phyloP scores from a whole-genome alignment of 2,329 filamentous ascomycete species.

The Xylaria sp. region DNA sequence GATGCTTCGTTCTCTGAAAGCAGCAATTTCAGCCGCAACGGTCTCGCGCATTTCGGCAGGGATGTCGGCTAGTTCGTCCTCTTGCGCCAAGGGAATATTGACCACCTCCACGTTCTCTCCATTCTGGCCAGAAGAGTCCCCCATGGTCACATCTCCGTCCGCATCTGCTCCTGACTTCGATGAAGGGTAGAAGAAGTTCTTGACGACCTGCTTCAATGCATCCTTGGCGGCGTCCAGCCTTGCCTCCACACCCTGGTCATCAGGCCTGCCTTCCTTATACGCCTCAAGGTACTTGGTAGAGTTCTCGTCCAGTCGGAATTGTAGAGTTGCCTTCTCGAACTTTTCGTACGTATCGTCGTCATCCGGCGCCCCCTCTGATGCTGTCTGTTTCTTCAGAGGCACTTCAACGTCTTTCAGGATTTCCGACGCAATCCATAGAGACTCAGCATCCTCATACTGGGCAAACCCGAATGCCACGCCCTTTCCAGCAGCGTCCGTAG shows the following conservation, averaged over 20 bases:
- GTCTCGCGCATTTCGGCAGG: conserved; percentile 95
- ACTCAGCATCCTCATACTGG: conserved; percentile 90
- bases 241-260: conserved; percentile 65
- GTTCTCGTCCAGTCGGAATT: conserved; percentile 78
- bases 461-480: conserved; percentile 91
- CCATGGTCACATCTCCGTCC: conserved; percentile 72
- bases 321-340: conserved; percentile 70
- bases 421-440: conserved; percentile 81
- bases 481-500: conserved; percentile 67
- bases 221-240: conserved; percentile 70
- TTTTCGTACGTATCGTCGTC: conserved; percentile 52
- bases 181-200: conserved; percentile 71
- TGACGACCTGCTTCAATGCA: conserved; percentile 68
- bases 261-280: conserved; percentile 68
- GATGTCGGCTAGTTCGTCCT: conserved; percentile 94
- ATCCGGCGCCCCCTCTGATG: conserved; percentile 46
- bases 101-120: conserved; percentile 79
- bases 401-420: conserved; percentile 81
- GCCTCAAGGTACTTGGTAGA: conserved; percentile 85
- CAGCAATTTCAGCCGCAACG: conserved; percentile 89
- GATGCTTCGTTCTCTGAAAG: conserved; percentile 90
- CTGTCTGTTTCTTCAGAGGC: conserved; percentile 73
- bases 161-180: conserved; percentile 56
- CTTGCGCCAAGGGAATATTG: conserved; percentile 82
- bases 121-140: conserved; percentile 55